Conservation (phyloP, 345 rosid species). For the Sapria himalayana region DNA sequence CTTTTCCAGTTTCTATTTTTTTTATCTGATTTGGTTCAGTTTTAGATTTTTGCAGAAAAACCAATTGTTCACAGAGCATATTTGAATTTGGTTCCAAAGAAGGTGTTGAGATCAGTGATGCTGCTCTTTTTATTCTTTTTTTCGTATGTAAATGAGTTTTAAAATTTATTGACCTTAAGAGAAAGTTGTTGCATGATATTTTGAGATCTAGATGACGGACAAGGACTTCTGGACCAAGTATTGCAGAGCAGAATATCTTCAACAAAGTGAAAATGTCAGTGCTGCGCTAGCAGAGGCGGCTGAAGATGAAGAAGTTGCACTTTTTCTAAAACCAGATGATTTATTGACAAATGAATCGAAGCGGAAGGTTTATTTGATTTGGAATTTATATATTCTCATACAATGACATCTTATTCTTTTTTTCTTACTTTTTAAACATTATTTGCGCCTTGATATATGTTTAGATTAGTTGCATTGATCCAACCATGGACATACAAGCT, state of each 20-base stretch:
- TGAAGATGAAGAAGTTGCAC: slow-evolving; percentile 90
- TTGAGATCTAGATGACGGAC: slow-evolving; percentile 53
- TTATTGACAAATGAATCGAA: slow-evolving; percentile 65
- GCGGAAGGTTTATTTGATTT: slow-evolving; percentile 35
- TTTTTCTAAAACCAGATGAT: slow-evolving; percentile 74
- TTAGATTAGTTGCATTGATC: slow-evolving; percentile 85
- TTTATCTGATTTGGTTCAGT: slow-evolving; percentile 5
- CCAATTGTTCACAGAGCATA: slow-evolving; percentile 87
- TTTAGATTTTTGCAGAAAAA: slow-evolving; percentile 89
- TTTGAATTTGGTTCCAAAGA: slow-evolving; percentile 57
- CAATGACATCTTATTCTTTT: too few species aligned
- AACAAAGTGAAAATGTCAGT: slow-evolving; percentile 41
- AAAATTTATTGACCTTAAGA: slow-evolving; percentile 5
- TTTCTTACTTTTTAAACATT: too few species aligned
- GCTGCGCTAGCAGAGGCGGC: slow-evolving; percentile 95
- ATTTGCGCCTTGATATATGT: slow-evolving; percentile 1
- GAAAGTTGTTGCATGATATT: slow-evolving; percentile 1
- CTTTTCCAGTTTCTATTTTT: neutral
- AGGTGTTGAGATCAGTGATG: slow-evolving; percentile 31
- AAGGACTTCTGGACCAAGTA: slow-evolving; percentile 90
- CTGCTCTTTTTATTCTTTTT: neutral
- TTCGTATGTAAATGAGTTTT: slow-evolving; percentile 5
- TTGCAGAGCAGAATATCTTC: slow-evolving; percentile 84
- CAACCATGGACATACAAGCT: slow-evolving; percentile 89
- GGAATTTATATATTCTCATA: neutral